phyloP scores from a whole-genome alignment of 768 basidiomycete genomes.

The Leucogyrophana mollusca region DNA sequence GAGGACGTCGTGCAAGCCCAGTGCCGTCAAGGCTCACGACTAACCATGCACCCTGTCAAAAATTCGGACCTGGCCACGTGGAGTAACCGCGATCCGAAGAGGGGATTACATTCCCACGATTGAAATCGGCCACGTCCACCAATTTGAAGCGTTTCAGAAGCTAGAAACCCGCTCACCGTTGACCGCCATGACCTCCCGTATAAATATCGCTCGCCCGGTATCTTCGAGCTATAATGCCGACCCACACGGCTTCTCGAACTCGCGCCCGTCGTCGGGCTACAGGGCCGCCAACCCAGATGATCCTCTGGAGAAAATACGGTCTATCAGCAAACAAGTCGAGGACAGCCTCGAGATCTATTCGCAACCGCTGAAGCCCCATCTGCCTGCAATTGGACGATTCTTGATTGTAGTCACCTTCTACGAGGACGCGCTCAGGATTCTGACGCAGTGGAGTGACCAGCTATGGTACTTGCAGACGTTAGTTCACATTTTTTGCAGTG shows the following conservation, averaged over 20 bases:
- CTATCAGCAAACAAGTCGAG: slow-evolving; percentile 75
- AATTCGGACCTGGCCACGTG: no score
- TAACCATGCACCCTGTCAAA: no score
- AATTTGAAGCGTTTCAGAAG: not conserved
- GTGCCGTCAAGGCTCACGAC: no score
- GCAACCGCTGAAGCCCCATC: slow-evolving; percentile 89
- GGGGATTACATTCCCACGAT: not conserved
- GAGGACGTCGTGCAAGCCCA: no score
- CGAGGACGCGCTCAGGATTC: slow-evolving; percentile 92
- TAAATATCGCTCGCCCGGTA: slow-evolving; percentile 76
- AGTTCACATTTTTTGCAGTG: slow-evolving; percentile 28
- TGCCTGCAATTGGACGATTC: slow-evolving; percentile 94
- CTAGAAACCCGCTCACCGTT: slow-evolving; percentile 13
- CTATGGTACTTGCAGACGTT: slow-evolving; percentile 97
- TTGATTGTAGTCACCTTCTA: slow-evolving; percentile 97
- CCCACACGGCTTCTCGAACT: slow-evolving; percentile 79
- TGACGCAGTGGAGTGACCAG: slow-evolving; percentile 96
- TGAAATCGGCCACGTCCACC: slow-evolving; percentile 5
- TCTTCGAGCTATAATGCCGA: slow-evolving; percentile 59
- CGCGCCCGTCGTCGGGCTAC: slow-evolving; percentile 67
- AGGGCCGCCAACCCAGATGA: slow-evolving; percentile 79
- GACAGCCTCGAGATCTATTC: slow-evolving; percentile 91
- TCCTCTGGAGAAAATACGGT: slow-evolving; percentile 75
- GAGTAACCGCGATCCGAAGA: no score
- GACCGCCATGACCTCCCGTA: slow-evolving; percentile 70